These are phyloP conservation scores for Ceratocystis eucalypticola DNA, from an alignment of 2,329 filamentous ascomycete genomes.

Conservation along the genomic window DNA sequence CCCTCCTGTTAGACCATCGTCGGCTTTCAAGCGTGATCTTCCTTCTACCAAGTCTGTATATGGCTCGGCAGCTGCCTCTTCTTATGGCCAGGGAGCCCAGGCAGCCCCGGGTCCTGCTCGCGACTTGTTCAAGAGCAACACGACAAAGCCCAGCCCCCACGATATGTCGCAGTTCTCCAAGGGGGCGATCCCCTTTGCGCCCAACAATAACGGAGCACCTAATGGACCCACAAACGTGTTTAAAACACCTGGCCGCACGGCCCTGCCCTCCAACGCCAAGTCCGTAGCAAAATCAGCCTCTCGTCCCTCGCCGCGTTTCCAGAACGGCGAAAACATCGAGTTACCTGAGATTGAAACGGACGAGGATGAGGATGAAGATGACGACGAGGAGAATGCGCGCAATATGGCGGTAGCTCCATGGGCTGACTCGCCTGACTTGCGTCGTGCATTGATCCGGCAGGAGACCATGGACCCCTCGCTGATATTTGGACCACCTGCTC, in stretches of 20 bases:
- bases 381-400: constrained; percentile 30
- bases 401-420: constrained; percentile 39
- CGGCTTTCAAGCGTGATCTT: constrained; percentile 46
- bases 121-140: constrained; percentile 52
- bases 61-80: constrained; percentile 28
- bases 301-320: constrained; percentile 69
- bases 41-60: constrained; percentile 22
- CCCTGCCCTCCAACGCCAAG: constrained; percentile 32
- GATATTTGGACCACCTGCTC: constrained; percentile 79
- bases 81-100: constrained; percentile 40
- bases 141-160: constrained; percentile 41
- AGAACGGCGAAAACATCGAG: constrained; percentile 78
- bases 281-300: constrained; percentile 46
- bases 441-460: constrained; percentile 61
- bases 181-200: constrained; percentile 78
- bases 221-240: constrained; percentile 33
- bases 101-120: constrained; percentile 38
- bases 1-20: constrained; percentile 72
- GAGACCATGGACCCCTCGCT: constrained; percentile 71
- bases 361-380: constrained; percentile 68
- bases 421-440: constrained; percentile 78
- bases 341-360: constrained; percentile 93
- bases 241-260: constrained; percentile 54
- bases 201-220: constrained; percentile 37
- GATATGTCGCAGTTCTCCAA: constrained; percentile 82